Evolutionary conservation across 352 stramenopile genomes (phyloP).

Genomic region (Thraustotheca clavata): DNA sequence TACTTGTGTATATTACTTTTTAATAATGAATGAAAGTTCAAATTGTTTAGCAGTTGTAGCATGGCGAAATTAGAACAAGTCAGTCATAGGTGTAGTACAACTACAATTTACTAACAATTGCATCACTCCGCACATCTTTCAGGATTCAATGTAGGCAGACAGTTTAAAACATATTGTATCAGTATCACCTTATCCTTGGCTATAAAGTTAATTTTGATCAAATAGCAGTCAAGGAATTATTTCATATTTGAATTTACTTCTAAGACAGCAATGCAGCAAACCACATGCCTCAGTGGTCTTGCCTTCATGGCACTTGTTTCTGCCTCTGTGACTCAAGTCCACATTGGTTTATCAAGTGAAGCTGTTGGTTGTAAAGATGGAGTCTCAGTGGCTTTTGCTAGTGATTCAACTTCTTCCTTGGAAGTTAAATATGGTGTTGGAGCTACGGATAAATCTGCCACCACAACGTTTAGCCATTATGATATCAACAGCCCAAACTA

Average conservation of each 20-base stretch:
- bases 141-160: too few species aligned
- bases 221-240: too few species aligned
- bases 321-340: slow-evolving; percentile 38
- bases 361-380: slow-evolving; percentile 30
- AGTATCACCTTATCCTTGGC: too few species aligned
- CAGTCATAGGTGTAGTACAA: too few species aligned
- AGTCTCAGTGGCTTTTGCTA: neutral
- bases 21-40: too few species aligned
- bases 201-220: too few species aligned
- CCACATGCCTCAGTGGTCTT: slow-evolving; percentile 3
- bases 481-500: slow-evolving; percentile 35
- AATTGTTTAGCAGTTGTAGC: too few species aligned
- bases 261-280: neutral
- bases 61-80: too few species aligned
- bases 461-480: slow-evolving; percentile 30
- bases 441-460: slow-evolving; percentile 13
- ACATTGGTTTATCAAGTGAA: slow-evolving; percentile 31
- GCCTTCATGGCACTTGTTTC: slow-evolving; percentile 22
- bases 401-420: neutral
- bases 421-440: neutral
- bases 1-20: too few species aligned
- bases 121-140: too few species aligned
- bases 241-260: neutral
- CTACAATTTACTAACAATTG: too few species aligned
- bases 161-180: too few species aligned